Percentiles rank a stretch among this genome's conserved stretches.
Conservation (phyloP, 2,329 filamentous ascomycete species). For the Thelonectria rubi region DNA sequence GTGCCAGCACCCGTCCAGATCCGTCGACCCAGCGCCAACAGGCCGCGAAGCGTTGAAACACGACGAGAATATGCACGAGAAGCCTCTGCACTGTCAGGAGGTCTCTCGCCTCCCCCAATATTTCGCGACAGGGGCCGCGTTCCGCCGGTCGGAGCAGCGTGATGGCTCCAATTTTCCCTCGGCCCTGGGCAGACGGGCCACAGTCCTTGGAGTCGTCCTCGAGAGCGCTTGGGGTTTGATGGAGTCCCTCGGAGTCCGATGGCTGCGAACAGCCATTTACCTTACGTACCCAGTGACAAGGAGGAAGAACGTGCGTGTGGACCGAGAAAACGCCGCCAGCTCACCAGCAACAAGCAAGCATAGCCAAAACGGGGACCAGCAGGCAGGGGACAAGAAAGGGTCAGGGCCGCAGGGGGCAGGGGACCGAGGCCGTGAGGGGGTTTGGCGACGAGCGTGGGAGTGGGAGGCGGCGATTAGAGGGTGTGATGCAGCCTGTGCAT, state of each 20-base stretch:
- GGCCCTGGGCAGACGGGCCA: background rate
- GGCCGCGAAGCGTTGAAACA: conserved; percentile 15
- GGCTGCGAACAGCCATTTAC: conserved; percentile 23
- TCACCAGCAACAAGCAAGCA: conserved; percentile 13
- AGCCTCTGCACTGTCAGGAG: conserved; percentile 17
- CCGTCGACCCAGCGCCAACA: background rate
- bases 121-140: conserved; percentile 16
- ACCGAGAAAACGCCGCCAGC: conserved; percentile 26
- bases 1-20: background rate
- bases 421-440: background rate
- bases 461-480: conserved; percentile 17
- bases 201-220: conserved; percentile 4
- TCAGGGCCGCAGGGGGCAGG: conserved; percentile 14
- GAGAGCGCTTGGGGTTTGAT: conserved; percentile 7
- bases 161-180: conserved; percentile 14
- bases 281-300: conserved; percentile 28
- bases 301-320: conserved; percentile 18
- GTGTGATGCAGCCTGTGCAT: conserved; percentile 10
- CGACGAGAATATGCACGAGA: conserved; percentile 12
- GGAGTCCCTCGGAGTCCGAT: conserved; percentile 16
- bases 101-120: conserved; percentile 15
- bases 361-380: conserved; percentile 11
- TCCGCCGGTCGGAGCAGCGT: conserved; percentile 16
- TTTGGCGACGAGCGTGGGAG: background rate
- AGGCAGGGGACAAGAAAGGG: conserved; percentile 10